Evolutionary conservation across 306 rosid species (phyloP).

Genomic region (Rosa multiflora): DNA sequence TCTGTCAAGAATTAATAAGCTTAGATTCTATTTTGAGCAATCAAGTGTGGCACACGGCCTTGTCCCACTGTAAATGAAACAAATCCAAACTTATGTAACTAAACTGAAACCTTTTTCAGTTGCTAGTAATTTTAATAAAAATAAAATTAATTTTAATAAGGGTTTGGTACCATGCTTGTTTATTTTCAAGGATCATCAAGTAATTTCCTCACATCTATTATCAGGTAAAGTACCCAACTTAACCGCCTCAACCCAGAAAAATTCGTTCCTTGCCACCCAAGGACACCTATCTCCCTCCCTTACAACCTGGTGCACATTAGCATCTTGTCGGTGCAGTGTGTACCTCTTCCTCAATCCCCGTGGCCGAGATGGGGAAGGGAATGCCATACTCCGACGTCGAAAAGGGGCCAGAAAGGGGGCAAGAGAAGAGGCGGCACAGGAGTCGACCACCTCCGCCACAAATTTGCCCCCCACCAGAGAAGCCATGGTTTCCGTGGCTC

Average conservation of each 20-base stretch:
- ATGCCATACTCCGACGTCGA: constrained; percentile 45
- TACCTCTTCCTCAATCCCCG: constrained; percentile 10
- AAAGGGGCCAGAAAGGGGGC: constrained; percentile 29
- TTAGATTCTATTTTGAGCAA: not conserved
- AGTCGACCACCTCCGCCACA: constrained; percentile 38
- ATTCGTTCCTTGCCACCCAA: constrained; percentile 34
- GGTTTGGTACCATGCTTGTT: not conserved
- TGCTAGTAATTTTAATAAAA: not conserved
- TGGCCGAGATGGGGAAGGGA: constrained; percentile 52
- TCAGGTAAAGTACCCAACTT: constrained; percentile 51
- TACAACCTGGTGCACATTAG: constrained; percentile 9
- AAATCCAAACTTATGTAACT: not conserved
- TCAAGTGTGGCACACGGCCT: not conserved
- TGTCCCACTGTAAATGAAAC: not conserved
- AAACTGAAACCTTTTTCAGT: not conserved
- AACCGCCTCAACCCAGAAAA: constrained; percentile 33
- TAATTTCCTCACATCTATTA: constrained; percentile 26
- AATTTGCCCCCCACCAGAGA: constrained; percentile 34
- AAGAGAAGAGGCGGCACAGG: not conserved
- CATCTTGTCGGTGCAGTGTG: constrained; percentile 13
- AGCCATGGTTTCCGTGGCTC: constrained; percentile 63
- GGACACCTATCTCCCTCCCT: constrained; percentile 22
- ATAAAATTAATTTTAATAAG: not conserved
- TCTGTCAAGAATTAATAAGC: not conserved
- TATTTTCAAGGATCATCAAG: not conserved